These are phyloP conservation scores for Amanita muscaria DNA, from an alignment of 768 basidiomycete species.

Conservation along the genomic window DNA sequence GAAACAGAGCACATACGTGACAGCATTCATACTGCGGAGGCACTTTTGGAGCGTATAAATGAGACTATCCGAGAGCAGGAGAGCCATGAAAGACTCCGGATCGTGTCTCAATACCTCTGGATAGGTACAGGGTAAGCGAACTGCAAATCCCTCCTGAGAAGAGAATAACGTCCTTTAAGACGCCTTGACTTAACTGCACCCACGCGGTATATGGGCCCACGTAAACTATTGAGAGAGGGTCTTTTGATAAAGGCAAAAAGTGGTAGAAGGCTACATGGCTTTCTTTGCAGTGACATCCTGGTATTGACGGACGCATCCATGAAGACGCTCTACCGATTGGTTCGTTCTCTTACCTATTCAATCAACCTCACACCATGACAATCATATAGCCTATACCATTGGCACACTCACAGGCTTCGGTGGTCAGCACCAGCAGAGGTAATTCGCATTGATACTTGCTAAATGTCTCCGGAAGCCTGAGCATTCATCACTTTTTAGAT, in stretches of 20 bases:
- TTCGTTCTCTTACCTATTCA: constrained; percentile 25
- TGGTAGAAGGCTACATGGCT: constrained; percentile 62
- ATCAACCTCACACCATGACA: background rate
- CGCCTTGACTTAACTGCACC: constrained; percentile 87
- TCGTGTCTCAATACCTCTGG: constrained; percentile 75
- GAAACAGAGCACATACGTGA: constrained; percentile 49
- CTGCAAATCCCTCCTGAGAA: background rate
- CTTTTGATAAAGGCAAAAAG: constrained; percentile 74
- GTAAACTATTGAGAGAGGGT: constrained; percentile 76
- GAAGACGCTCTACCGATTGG: constrained; percentile 76
- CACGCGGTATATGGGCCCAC: constrained; percentile 76
- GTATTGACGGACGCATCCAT: constrained; percentile 71
- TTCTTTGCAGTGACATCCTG: constrained; percentile 86
- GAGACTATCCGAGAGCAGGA: constrained; percentile 84
- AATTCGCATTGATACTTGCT: background rate
- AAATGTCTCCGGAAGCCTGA: background rate
- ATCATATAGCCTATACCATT: constrained; percentile 63
- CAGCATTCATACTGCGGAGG: constrained; percentile 59
- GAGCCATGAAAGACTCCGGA: constrained; percentile 62
- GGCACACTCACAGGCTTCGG: constrained; percentile 42
- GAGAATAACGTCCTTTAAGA: constrained; percentile 22
- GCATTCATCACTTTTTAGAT: constrained; percentile 31
- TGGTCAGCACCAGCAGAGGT: constrained; percentile 3
- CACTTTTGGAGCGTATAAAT: constrained; percentile 73
- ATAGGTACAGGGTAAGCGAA: constrained; percentile 69